phyloP scores from a whole-genome alignment of 169 alveolate species.

The Plasmodium falciparum region DNA sequence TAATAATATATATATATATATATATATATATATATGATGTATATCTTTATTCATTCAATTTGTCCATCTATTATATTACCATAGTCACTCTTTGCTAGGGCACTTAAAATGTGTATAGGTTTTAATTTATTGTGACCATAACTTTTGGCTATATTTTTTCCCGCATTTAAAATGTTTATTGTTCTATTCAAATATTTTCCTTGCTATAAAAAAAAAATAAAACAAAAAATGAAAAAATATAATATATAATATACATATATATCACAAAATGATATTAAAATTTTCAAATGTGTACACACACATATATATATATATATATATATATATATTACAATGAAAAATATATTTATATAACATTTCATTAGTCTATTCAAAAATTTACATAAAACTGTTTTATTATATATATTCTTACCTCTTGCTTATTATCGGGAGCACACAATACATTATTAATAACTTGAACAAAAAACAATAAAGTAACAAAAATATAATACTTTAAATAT shows the following conservation, averaged over 20 bases:
- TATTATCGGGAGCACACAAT: slow-evolving; percentile 18
- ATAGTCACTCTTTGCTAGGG: slow-evolving; percentile 54
- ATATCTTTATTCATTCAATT: too few species aligned
- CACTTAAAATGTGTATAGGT: slow-evolving; percentile 67
- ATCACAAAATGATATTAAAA: neutral
- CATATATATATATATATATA: too few species aligned
- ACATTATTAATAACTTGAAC: slow-evolving; percentile 5
- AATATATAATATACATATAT: slow-evolving; percentile 10
- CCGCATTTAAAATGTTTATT: slow-evolving; percentile 59
- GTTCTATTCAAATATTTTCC: slow-evolving; percentile 48
- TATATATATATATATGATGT: neutral
- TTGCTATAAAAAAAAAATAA: slow-evolving; percentile 24
- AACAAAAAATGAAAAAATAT: neutral
- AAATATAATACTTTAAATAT: neutral
- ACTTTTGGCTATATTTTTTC: slow-evolving; percentile 64
- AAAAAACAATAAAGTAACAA: slow-evolving; percentile 9
- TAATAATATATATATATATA: neutral
- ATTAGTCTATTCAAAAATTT: neutral
- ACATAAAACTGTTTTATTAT: neutral
- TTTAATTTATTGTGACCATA: slow-evolving; percentile 67
- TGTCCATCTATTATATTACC: slow-evolving; percentile 20
- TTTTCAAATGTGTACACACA: neutral
- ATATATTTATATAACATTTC: neutral
- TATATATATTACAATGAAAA: too few species aligned
- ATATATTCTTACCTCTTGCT: slow-evolving; percentile 19